Base-by-base conservation (phyloP, 139 green algal species). In the Haematococcus sp. region DNA sequence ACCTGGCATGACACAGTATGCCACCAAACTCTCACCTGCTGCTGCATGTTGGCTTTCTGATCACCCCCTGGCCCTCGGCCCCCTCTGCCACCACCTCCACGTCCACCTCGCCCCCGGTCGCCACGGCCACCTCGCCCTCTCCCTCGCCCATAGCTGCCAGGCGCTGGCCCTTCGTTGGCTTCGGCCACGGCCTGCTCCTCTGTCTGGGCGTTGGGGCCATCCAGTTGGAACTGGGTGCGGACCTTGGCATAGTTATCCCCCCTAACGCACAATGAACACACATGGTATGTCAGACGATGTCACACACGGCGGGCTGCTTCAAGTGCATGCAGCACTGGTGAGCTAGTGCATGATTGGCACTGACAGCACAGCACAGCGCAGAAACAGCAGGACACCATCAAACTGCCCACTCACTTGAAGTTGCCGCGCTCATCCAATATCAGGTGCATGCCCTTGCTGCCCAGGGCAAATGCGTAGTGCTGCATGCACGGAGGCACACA, bases 371-470 rank as follows among this genome's bases (percentile, higher is more conserved):
- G 11, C 40, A 49, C 11, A 49, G 40, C 40, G 7, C 40, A 49
- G 11, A 49, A 49, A 49, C n/a, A n/a, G n/a, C n/a, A n/a, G n/a
- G n/a, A n/a, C n/a, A n/a, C n/a, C n/a, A n/a, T n/a, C n/a, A n/a
- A n/a, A n/a, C n/a, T n/a, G n/a, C n/a, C n/a, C n/a, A 0, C 75
- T 44, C 35, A 79, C 71, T 58, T 76, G 77, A 83, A 83, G 58
- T 76, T 78, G 0, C 78, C 72, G 19, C 40, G n/a, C 49, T 85
- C 77, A 51, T 86, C 71, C 34, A 88, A 32, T 25, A 94, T 83
- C 74, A 94, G 75, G 74, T 91, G 90, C 40, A 98, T 80, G n/a
- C 92, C 86, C 1, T 78, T 82, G 46, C 88, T 89, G 17, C 91
- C 94, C 17, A 73, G 23, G 0, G 94, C 88, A 58, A 71, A 81